These are phyloP conservation scores for Globisporangium paddicum DNA, from an alignment of 352 stramenopile species.

Conservation along the genomic window DNA sequence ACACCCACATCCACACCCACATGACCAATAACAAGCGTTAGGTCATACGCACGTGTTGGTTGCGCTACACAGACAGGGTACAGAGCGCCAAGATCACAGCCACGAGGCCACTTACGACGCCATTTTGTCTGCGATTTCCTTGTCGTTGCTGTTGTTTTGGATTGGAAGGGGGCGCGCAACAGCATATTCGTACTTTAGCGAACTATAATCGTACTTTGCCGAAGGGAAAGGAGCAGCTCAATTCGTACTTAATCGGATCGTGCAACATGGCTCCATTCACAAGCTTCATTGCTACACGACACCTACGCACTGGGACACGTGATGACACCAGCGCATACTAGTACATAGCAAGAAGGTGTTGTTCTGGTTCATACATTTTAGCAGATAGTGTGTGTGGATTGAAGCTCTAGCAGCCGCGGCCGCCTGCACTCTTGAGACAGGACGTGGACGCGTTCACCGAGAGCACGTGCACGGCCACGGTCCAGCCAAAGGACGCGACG, in stretches of 20 bases:
- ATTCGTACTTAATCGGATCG: no score
- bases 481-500: conserved; percentile 6
- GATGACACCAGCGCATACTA: no score
- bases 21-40: background rate
- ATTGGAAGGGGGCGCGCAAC: background rate
- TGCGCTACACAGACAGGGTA: background rate
- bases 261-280: no score
- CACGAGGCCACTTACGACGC: background rate
- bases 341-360: no score
- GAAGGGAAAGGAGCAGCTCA: background rate
- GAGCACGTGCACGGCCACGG: conserved; percentile 26
- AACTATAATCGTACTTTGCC: background rate
- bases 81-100: background rate
- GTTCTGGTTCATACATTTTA: background rate
- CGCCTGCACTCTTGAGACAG: conserved; percentile 18
- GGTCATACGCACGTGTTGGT: background rate
- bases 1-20: background rate
- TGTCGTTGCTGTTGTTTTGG: background rate
- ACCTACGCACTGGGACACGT: no score
- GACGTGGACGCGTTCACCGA: conserved; percentile 41
- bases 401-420: background rate
- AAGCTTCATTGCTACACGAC: no score
- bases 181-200: background rate
- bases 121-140: background rate
- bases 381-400: background rate